Percentiles rank a stretch among this genome's conserved stretches.
Evolutionary conservation across 2,329 filamentous ascomycete genomes (phyloP).

Genomic region (Pestalotiopsis sp.): DNA sequence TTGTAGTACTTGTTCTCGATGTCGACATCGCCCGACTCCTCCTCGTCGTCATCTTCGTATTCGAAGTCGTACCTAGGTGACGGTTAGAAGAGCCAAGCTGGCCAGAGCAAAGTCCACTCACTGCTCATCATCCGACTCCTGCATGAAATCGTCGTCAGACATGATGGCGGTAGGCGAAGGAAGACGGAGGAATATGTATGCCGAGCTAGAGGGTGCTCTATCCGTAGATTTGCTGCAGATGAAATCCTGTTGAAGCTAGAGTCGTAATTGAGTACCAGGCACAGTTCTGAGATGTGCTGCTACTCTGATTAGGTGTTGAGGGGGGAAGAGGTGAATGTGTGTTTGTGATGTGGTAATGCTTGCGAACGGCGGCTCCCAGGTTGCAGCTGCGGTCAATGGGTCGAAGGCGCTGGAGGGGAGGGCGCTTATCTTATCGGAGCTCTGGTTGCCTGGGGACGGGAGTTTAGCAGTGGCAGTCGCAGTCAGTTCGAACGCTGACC

Average conservation of each 20-base stretch:
- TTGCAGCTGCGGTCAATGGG: not conserved
- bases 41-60: conserved; percentile 91
- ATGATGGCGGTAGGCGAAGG: conserved; percentile 46
- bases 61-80: conserved; percentile 83
- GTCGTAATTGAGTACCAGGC: not conserved
- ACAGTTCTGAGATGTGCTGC: not conserved
- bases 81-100: not conserved
- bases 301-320: not conserved
- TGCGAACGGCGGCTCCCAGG: not conserved
- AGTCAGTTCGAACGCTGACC: not conserved
- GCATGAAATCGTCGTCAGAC: conserved; percentile 94
- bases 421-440: conserved; percentile 9
- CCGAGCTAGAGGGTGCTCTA: not conserved
- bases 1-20: conserved; percentile 99
- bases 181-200: not conserved
- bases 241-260: not conserved
- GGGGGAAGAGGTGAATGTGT: not conserved
- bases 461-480: not conserved
- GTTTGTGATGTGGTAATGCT: not conserved
- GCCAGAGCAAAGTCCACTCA: conserved; percentile 39
- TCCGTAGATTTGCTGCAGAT: not conserved
- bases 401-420: not conserved
- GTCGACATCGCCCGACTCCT: conserved; percentile 85
- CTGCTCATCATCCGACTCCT: conserved; percentile 87
- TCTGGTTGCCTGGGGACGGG: not conserved